phyloP scores from a whole-genome alignment of 2,329 filamentous ascomycete genomes.

The Zasmidium citrigriseum region DNA sequence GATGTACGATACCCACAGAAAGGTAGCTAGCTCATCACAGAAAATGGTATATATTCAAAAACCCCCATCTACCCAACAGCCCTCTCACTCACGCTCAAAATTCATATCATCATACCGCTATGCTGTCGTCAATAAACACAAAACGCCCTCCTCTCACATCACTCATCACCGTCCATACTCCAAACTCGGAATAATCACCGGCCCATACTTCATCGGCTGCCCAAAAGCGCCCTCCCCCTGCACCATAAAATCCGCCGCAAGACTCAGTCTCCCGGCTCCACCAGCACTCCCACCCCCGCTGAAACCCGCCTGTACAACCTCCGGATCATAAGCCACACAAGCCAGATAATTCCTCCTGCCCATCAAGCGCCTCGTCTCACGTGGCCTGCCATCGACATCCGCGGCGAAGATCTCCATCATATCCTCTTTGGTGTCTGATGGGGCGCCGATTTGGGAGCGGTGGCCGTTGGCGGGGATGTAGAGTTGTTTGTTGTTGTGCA shows the following conservation, averaged over 20 bases:
- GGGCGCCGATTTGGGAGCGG: conserved; percentile 56
- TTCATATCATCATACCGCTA: no score
- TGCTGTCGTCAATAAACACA: no score
- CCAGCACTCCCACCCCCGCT: conserved; percentile 20
- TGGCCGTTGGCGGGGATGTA: conserved; percentile 91
- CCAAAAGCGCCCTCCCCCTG: conserved; percentile 84
- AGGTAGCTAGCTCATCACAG: no score
- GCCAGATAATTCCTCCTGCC: conserved; percentile 89
- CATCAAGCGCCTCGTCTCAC: conserved; percentile 92
- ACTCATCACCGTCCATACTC: conserved; percentile 48
- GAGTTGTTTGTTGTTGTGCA: conserved; percentile 92
- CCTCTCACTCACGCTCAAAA: no score
- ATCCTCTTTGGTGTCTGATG: conserved; percentile 94
- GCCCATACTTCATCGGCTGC: conserved; percentile 90
- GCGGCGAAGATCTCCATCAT: conserved; percentile 99
- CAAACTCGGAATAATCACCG: conserved; percentile 82
- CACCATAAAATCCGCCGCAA: conserved; percentile 95
- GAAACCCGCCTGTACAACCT: conserved; percentile 58
- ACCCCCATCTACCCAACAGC: no score
- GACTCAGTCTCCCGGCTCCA: conserved; percentile 61
- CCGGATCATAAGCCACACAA: conserved; percentile 91
- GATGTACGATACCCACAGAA: neutral
- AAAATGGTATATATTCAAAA: no score
- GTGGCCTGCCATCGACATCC: conserved; percentile 78
- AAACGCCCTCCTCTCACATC: neutral